Base-by-base conservation (phyloP, 1,139 yeast genomes). In the Taiozyma sp. region DNA sequence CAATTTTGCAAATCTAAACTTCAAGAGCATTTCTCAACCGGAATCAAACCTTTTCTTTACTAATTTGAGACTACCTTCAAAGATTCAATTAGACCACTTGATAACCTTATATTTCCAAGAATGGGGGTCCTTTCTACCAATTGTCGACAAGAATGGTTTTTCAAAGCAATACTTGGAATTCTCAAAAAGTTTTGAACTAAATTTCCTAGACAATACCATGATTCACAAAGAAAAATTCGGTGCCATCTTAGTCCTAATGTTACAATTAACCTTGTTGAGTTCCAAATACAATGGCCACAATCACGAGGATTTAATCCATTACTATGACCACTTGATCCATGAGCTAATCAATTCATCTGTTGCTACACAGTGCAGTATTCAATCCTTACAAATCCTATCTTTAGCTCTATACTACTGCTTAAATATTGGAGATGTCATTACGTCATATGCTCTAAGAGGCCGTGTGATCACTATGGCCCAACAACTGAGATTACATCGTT, bases 401-500 rank as follows among this genome's bases (percentile, higher is more conserved):
- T 72, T 91, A 54, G 83, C 93, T 2, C 70, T 86, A 43, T 81
- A 87, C 54, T 88, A 88, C 64, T 84, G 88, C 60, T 70, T 87
- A 44, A 85, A 84, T 40, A 80, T 81, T 9, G 96, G 96, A 16
- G 91, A 87, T 65, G 78, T 83, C 42, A 78, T 83, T 14, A 83
- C 90, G 1, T 78, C 91, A 53, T 90, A 89, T 70, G 87, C 84
- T 53, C 73, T 86, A 45, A 75, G 96, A 55, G 92, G 93, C 44
- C 74, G 85, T 59, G 84, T 87, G 8, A 82, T 86, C 7, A 83
- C 91, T 29, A 87, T 88, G 92, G 86, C 93, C 2, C 96, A 88
- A 62, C 95, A 91, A 59, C 71, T 91, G 50, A 80, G 97, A 59
- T 73, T 91, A 48, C 96, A 90, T 65, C 77, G 96, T 57, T 87